Evolutionary conservation across 2,329 filamentous ascomycete species (phyloP).

Genomic region (Monilinia fructigena): DNA sequence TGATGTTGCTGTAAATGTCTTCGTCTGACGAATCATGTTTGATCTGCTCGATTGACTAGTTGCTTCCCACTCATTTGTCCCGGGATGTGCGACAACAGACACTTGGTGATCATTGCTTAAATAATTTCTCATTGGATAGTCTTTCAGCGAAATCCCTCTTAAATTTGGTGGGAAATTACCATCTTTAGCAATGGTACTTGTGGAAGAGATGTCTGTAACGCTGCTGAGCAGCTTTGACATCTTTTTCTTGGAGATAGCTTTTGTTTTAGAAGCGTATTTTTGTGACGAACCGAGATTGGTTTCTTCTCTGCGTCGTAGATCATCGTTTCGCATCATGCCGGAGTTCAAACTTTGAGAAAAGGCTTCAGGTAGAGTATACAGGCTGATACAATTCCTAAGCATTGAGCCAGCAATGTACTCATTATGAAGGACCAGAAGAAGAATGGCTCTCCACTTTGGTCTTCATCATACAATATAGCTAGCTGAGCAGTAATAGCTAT

Average conservation of each 20-base stretch:
- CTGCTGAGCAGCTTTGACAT: not conserved
- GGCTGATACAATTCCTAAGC: constrained; percentile 8
- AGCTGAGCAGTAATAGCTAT: constrained; percentile 2
- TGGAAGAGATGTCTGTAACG: not conserved
- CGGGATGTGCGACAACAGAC: not conserved
- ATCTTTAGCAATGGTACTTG: not conserved
- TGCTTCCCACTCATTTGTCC: not conserved
- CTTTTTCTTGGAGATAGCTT: not conserved
- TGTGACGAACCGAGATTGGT: not conserved
- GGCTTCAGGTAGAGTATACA: constrained; percentile 19
- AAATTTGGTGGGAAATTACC: not conserved
- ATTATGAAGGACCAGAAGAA: constrained; percentile 5
- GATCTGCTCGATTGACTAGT: constrained; percentile 5
- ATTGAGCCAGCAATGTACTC: constrained; percentile 10
- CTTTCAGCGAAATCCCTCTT: not conserved
- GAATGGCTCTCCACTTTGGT: not conserved
- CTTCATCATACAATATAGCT: not conserved
- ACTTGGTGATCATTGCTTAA: not conserved
- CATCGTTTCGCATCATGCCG: constrained; percentile 16
- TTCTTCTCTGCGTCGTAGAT: constrained; percentile 9
- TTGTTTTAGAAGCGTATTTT: constrained; percentile 8
- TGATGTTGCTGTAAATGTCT: constrained; percentile 1
- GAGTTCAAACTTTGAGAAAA: constrained; percentile 13
- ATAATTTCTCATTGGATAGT: not conserved
- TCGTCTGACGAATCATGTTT: constrained; percentile 8